Evolutionary conservation across 2,329 filamentous ascomycete genomes (phyloP).

Genomic region (Colletotrichum eleusines): DNA sequence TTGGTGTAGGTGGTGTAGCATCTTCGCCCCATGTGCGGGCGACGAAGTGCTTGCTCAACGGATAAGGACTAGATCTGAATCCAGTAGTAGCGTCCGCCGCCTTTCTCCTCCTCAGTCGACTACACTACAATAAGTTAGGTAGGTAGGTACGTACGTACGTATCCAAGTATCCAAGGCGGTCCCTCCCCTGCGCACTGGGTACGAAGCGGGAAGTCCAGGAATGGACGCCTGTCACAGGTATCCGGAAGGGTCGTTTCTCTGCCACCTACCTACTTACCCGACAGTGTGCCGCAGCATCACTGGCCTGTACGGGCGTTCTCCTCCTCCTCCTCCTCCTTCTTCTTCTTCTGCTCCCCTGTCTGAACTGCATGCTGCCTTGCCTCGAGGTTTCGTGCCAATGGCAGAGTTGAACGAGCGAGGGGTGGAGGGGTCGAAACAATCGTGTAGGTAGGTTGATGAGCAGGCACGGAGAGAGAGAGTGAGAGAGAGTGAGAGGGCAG

Average conservation of each 20-base stretch:
- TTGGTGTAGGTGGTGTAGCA: neutral
- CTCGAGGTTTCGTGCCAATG: neutral
- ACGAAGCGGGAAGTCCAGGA: slow-evolving; percentile 5
- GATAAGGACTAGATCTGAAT: slow-evolving; percentile 28
- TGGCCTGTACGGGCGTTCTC: no score
- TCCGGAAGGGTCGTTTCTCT: neutral
- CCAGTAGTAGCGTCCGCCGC: slow-evolving; percentile 16
- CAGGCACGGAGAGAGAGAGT: no score
- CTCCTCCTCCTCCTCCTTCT: no score
- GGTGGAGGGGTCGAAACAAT: neutral
- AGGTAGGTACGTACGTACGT: no score
- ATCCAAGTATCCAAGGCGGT: no score
- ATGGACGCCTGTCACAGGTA: slow-evolving; percentile 7
- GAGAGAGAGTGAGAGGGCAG: no score
- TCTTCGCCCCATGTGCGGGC: slow-evolving; percentile 31
- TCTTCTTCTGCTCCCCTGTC: neutral
- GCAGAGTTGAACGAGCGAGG: neutral
- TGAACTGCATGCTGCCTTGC: slow-evolving; percentile 5
- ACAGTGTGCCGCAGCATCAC: slow-evolving; percentile 14
- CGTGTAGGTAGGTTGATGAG: neutral
- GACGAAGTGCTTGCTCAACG: slow-evolving; percentile 35
- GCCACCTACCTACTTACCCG: neutral
- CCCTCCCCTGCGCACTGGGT: slow-evolving; percentile 4
- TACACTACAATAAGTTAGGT: neutral
- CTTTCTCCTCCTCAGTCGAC: neutral